Conservation (phyloP, 129 eudicot genomes). For the Sambucus nigra region DNA sequence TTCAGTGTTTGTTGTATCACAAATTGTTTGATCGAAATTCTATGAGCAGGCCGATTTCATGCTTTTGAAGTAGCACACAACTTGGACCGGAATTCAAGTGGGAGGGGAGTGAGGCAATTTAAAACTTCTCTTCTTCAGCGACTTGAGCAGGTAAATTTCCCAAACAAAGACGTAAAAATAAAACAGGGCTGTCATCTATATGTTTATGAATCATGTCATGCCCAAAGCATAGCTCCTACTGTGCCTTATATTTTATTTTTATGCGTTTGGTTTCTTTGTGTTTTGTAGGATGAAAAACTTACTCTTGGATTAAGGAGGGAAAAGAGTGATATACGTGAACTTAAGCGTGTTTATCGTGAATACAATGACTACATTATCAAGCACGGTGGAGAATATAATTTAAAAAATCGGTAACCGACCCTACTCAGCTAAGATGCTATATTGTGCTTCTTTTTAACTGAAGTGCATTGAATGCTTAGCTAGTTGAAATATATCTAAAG, state of each 20-base stretch:
- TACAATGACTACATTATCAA: slow-evolving; percentile 68
- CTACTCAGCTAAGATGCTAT: slow-evolving; percentile 6
- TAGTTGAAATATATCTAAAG: slow-evolving; percentile 7
- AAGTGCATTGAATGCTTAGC: neutral
- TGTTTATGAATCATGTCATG: too few relatives aligned
- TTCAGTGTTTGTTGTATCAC: too few relatives aligned
- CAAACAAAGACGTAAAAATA: neutral
- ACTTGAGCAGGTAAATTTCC: slow-evolving; percentile 61
- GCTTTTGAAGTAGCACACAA: slow-evolving; percentile 91
- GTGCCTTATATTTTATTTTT: neutral
- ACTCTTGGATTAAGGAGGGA: slow-evolving; percentile 69
- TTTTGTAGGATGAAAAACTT: slow-evolving; percentile 69
- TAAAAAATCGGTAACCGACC: slow-evolving; percentile 47
- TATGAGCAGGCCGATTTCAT: slow-evolving; percentile 86
- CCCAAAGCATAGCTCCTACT: neutral
- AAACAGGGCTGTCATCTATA: neutral
- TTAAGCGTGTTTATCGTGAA: slow-evolving; percentile 71
- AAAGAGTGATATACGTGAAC: slow-evolving; percentile 85
- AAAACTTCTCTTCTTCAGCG: slow-evolving; percentile 94
- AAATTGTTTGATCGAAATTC: slow-evolving; percentile 7
- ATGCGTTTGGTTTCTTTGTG: neutral
- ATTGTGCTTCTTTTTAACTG: neutral
- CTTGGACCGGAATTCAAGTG: slow-evolving; percentile 80
- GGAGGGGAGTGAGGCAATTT: slow-evolving; percentile 93
- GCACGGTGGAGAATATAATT: slow-evolving; percentile 69